A percentile compares a stretch with the other conserved stretches of the same genome.
phyloP scores from a whole-genome alignment of 805 yeast genomes.

The Grigorovia jiainica region DNA sequence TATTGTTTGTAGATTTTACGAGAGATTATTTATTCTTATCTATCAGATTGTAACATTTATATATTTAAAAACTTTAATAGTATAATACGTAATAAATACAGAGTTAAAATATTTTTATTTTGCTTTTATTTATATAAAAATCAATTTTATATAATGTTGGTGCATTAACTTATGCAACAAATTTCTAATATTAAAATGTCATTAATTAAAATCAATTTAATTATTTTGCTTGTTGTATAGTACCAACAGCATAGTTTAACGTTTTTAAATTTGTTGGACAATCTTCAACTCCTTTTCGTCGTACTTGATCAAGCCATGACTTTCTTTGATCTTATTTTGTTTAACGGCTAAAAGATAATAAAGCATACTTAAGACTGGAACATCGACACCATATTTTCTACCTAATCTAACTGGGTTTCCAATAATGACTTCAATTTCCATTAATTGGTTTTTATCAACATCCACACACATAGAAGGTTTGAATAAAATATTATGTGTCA shows the following conservation, averaged over 20 bases:
- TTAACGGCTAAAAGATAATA: slow-evolving; percentile 51
- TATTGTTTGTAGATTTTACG: no score
- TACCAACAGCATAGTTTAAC: no score
- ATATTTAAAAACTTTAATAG: no score
- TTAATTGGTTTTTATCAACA: slow-evolving; percentile 46
- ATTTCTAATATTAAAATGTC: background rate
- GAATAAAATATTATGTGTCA: slow-evolving; percentile 46
- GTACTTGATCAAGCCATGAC: slow-evolving; percentile 33
- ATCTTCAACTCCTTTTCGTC: slow-evolving; percentile 8
- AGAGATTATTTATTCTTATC: no score
- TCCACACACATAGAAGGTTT: slow-evolving; percentile 68
- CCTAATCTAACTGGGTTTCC: slow-evolving; percentile 56
- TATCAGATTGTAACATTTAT: no score
- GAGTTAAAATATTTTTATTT: no score
- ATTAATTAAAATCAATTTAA: background rate
- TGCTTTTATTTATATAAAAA: background rate
- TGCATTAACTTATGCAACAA: no score
- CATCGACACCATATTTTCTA: slow-evolving; percentile 33
- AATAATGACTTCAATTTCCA: slow-evolving; percentile 61
- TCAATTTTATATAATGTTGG: background rate
- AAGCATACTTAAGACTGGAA: slow-evolving; percentile 52
- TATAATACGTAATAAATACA: no score
- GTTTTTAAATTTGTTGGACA: no score
- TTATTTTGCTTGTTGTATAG: no score
- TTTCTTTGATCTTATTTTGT: slow-evolving; percentile 55